Conservation (phyloP, 768 basidiomycete species). For the Pulveroboletus ravenelii region DNA sequence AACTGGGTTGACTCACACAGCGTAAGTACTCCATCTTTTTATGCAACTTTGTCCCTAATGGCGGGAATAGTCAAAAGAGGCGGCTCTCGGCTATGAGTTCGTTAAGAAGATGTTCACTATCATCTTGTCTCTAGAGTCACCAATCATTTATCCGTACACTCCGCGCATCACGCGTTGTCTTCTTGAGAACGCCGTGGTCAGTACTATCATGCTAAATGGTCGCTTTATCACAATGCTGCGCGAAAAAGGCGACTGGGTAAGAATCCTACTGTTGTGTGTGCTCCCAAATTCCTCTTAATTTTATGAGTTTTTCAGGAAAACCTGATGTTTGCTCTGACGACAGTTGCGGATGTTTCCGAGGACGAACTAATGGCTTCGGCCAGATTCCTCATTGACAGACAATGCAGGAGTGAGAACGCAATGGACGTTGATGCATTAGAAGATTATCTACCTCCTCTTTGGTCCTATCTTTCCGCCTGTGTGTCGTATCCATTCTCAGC, state of each 20-base stretch:
- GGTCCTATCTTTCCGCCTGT: conserved; percentile 35
- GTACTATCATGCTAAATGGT: conserved; percentile 56
- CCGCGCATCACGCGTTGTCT: conserved; percentile 54
- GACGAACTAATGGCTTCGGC: conserved; percentile 55
- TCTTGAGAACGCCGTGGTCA: conserved; percentile 52
- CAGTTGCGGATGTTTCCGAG: conserved; percentile 63
- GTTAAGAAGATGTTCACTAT: conserved; percentile 55
- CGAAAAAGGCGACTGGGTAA: conserved; percentile 64
- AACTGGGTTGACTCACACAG: conserved; percentile 49
- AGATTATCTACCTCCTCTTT: conserved; percentile 31
- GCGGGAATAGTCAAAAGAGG: conserved; percentile 13
- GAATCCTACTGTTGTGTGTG: conserved; percentile 6
- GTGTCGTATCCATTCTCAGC: conserved; percentile 40
- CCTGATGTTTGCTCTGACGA: conserved; percentile 47
- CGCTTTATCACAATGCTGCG: conserved; percentile 53
- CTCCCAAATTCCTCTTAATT: background rate
- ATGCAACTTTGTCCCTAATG: background rate
- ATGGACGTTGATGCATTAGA: conserved; percentile 37
- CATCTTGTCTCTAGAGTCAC: conserved; percentile 41
- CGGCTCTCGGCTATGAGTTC: conserved; percentile 42
- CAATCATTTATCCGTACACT: conserved; percentile 42
- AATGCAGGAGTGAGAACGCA: conserved; percentile 26
- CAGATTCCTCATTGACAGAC: conserved; percentile 37
- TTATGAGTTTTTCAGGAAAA: conserved; percentile 23
- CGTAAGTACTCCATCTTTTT: conserved; percentile 1